Conservation (phyloP, 163 green algal genomes). For the Chlamydomonas reinhardtii region DNA sequence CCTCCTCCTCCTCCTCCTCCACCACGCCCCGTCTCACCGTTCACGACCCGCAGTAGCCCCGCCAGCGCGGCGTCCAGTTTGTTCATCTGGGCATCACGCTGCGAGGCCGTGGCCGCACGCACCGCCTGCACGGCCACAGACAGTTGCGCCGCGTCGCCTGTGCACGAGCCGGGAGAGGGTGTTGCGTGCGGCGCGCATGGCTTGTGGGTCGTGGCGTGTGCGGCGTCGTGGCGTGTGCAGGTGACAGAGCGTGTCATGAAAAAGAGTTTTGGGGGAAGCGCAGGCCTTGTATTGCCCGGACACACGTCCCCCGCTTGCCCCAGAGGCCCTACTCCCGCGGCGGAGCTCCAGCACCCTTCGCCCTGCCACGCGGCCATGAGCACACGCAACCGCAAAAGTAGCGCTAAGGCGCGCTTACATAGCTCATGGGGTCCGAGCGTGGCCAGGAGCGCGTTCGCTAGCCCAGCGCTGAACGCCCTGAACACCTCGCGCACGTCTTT, state of each 20-base stretch:
- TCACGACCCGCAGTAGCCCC: constrained; percentile 2
- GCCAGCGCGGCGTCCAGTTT: constrained; percentile 25
- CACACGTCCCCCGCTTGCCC: too few relatives aligned
- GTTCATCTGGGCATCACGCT: constrained; percentile 47
- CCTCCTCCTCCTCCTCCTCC: too few relatives aligned
- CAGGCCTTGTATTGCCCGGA: too few relatives aligned
- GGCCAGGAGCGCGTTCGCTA: background rate
- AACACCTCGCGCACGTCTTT: constrained; percentile 47
- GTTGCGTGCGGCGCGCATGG: background rate
- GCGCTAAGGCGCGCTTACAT: constrained; percentile 12
- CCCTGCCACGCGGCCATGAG: too few relatives aligned
- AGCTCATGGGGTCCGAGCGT: background rate
- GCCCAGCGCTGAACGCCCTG: background rate
- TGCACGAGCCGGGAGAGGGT: too few relatives aligned
- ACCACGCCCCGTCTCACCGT: background rate
- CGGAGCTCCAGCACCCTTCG: too few relatives aligned
- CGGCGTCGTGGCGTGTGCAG: too few relatives aligned
- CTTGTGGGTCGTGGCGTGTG: background rate
- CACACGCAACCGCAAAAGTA: too few relatives aligned
- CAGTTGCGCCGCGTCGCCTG: constrained; percentile 4
- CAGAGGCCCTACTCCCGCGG: too few relatives aligned
- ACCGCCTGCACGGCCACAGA: background rate
- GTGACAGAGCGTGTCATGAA: too few relatives aligned
- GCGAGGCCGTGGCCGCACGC: background rate
- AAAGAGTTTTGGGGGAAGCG: too few relatives aligned